Evolutionary conservation across 306 rosid genomes (phyloP).

Genomic region (Hippophae gyantsensis): DNA sequence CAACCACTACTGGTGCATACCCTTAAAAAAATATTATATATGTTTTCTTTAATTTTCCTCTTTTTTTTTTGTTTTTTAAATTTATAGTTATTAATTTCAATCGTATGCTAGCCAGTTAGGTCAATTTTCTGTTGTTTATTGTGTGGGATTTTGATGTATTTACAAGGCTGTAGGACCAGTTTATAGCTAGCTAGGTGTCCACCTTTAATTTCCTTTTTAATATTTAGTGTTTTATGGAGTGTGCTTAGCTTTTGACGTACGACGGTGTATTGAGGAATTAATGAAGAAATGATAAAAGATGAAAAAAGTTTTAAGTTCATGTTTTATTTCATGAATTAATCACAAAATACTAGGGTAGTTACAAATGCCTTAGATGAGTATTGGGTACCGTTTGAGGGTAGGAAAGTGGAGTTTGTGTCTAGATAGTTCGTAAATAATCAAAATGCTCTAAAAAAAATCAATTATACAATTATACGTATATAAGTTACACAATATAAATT

Average conservation of each 20-base stretch:
- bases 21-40: slow-evolving; percentile 25
- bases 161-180: slow-evolving; percentile 25
- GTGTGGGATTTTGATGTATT: slow-evolving; percentile 31
- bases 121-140: slow-evolving; percentile 7
- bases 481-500: no score
- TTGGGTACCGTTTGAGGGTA: no score
- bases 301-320: background rate
- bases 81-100: slow-evolving; percentile 20
- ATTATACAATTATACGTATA: no score
- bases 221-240: slow-evolving; percentile 29
- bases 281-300: slow-evolving; percentile 8
- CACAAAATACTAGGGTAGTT: no score
- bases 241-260: slow-evolving; percentile 31
- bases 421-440: no score
- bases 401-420: no score
- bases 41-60: slow-evolving; percentile 6
- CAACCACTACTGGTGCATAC: slow-evolving; percentile 75
- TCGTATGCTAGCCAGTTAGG: no score
- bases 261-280: slow-evolving; percentile 27
- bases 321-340: no score
- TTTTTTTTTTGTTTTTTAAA: slow-evolving; percentile 4
- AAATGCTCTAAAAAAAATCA: no score
- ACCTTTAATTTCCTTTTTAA: background rate
- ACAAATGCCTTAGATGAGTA: no score
- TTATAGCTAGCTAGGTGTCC: background rate